Percentiles rank a stretch among this genome's conserved stretches.
phyloP scores from a whole-genome alignment of 257 asterid species.

The Cruciata laevipes region DNA sequence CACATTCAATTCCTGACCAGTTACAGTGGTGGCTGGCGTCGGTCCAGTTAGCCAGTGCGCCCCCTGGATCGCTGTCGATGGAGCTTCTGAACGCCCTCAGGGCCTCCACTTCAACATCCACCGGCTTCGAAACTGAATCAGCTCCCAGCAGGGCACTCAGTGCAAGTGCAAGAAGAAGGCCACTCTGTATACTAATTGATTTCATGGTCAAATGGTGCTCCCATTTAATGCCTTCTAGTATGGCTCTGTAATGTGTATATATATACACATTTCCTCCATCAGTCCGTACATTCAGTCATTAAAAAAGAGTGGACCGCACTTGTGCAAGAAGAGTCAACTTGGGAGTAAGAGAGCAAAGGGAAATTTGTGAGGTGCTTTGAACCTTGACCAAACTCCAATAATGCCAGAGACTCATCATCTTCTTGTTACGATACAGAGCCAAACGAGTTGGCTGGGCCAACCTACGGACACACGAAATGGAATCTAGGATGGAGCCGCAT shows the following conservation, averaged over 20 bases:
- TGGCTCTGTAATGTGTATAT: too few species aligned
- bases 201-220: not conserved
- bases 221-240: not conserved
- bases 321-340: not conserved
- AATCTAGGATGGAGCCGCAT: not conserved
- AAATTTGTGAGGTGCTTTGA: constrained; percentile 6
- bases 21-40: constrained; percentile 50
- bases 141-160: constrained; percentile 20
- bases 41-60: constrained; percentile 54
- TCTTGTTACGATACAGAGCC: not conserved
- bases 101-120: constrained; percentile 39
- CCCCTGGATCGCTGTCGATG: constrained; percentile 38
- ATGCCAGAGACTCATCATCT: not conserved
- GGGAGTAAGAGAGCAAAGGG: not conserved
- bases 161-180: constrained; percentile 20
- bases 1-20: constrained; percentile 68
- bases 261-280: too few species aligned
- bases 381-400: not conserved
- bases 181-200: constrained; percentile 6
- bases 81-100: constrained; percentile 51
- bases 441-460: constrained; percentile 9
- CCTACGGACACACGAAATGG: not conserved
- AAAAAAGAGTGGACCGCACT: not conserved
- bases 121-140: constrained; percentile 19
- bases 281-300: not conserved